Base-by-base conservation (phyloP, 202 grass and related monocot species). In the Schoenoplectus triqueter region DNA sequence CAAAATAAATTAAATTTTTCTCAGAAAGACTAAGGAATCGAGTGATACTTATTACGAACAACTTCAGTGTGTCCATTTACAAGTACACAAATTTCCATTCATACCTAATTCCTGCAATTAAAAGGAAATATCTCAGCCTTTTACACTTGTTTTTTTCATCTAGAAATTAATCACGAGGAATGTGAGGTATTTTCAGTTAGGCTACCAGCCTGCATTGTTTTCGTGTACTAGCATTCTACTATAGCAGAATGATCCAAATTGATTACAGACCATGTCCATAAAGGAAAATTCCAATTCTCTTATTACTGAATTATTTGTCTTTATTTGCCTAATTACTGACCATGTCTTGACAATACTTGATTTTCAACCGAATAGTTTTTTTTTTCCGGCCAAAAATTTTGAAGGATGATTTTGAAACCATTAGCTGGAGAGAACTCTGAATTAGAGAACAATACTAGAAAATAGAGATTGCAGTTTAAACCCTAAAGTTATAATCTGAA, bases 51-150 rank as follows among this genome's bases (percentile, higher is more conserved):
- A 20, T 56, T 56, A 39, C 2, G 50, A 56, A n/a, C 42, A 52
- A 56, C 50, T 55, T 54, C 10, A 76, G 11, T 39, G 2, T 56
- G 73, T 76, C 21, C 50, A 15, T 51, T 15, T 7, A 69, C 40
- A 69, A 69, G 45, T 56, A 39, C 71, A 74, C 18, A 31, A 31
- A 54, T 52, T 22, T 74, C 48, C 18, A 52, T 74, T 17, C 22
- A 51, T 70, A 73, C n/a, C 46, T 52, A 51, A 11, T 73, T 21
- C n/a, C n/a, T 73, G 46, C 70, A 73, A 73, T 46, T 6, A 73
- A 51, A 73, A 73, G 18, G 17, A 52, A 51, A 17, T 51, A 10
- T 10, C 46, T 50, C 3, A 73, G n/a, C 2, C 45, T 72, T 72
- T 78, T 59, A 9, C 15, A 57, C 5, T 44, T 78, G 22, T 9